Conservation (phyloP, 805 yeast species). For the Cyberlindnera petersonii region DNA sequence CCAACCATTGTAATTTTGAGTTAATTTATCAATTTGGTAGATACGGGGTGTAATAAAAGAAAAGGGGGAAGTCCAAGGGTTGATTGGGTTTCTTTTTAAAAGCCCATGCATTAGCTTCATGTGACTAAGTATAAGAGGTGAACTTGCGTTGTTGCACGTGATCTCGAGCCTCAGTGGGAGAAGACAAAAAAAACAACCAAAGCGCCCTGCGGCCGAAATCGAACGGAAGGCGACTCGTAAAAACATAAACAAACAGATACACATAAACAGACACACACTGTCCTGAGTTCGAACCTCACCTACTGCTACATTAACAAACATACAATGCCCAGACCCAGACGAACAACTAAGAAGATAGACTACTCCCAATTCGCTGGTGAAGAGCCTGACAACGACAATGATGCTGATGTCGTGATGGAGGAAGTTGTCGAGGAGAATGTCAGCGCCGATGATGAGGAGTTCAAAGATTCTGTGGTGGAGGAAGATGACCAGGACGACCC, state of each 20-base stretch:
- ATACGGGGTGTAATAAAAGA: too few relatives aligned
- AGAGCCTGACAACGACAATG: conserved; percentile 6
- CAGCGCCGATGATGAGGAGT: conserved; percentile 28
- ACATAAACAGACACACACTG: background rate
- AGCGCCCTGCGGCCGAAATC: conserved; percentile 2
- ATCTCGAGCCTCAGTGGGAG: too few relatives aligned
- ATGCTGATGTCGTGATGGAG: conserved; percentile 11
- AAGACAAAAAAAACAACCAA: background rate
- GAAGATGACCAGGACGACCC: conserved; percentile 8
- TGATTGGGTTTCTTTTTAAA: too few relatives aligned
- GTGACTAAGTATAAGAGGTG: too few relatives aligned
- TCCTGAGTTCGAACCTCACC: conserved; percentile 4
- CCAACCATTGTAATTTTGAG: conserved; percentile 37
- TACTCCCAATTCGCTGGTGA: conserved; percentile 9
- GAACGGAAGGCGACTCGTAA: conserved; percentile 4
- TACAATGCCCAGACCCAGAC: conserved; percentile 1
- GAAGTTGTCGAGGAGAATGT: conserved; percentile 32
- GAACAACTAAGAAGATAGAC: conserved; percentile 6
- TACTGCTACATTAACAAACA: background rate
- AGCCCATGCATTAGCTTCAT: too few relatives aligned
- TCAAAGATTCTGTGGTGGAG: conserved; percentile 16
- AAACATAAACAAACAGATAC: background rate
- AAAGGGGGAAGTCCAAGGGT: too few relatives aligned
- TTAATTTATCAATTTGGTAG: too few relatives aligned
- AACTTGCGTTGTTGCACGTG: too few relatives aligned